These are phyloP conservation scores for Lactarius hengduanensis DNA, from an alignment of 768 basidiomycete genomes.

Conservation along the genomic window DNA sequence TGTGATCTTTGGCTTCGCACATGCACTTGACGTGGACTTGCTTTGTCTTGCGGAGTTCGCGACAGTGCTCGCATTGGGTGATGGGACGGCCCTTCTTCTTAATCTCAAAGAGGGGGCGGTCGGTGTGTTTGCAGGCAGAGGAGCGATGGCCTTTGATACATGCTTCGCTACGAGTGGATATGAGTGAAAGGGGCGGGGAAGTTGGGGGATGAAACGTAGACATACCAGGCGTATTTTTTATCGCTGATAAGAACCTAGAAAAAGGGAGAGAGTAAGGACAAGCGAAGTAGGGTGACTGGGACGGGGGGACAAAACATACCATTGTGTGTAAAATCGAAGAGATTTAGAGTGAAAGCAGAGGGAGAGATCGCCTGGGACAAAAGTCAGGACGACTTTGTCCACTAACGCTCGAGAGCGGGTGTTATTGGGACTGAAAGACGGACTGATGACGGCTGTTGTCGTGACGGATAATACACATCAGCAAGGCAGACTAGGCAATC, in stretches of 20 bases:
- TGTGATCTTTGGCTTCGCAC: conserved; percentile 42
- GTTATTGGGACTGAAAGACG: conserved; percentile 30
- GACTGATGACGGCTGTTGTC: conserved; percentile 23
- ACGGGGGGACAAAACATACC: conserved; percentile 5
- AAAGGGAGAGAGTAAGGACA: neutral
- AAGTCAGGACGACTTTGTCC: conserved; percentile 28
- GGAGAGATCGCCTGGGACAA: conserved; percentile 26
- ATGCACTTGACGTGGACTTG: conserved; percentile 81
- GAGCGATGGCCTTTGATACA: conserved; percentile 96
- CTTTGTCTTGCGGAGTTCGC: conserved; percentile 76
- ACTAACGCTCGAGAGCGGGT: conserved; percentile 30
- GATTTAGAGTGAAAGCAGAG: conserved; percentile 7
- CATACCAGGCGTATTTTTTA: conserved; percentile 73
- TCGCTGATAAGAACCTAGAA: conserved; percentile 68
- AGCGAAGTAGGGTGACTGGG: neutral
- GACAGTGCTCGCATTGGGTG: conserved; percentile 85
- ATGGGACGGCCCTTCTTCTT: conserved; percentile 92
- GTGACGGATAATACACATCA: conserved; percentile 28
- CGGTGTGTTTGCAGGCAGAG: conserved; percentile 81
- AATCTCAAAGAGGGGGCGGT: conserved; percentile 88
- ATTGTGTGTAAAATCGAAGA: conserved; percentile 14
- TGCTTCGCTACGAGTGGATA: conserved; percentile 58
- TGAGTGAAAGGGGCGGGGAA: conserved; percentile 14
- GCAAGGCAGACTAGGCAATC: conserved; percentile 22
- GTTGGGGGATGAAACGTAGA: conserved; percentile 7